A percentile compares a stretch with the other conserved stretches of the same genome.
Evolutionary conservation across 1,284 basidiomycete species (phyloP).

Genomic region (Ceratobasidium sp.): DNA sequence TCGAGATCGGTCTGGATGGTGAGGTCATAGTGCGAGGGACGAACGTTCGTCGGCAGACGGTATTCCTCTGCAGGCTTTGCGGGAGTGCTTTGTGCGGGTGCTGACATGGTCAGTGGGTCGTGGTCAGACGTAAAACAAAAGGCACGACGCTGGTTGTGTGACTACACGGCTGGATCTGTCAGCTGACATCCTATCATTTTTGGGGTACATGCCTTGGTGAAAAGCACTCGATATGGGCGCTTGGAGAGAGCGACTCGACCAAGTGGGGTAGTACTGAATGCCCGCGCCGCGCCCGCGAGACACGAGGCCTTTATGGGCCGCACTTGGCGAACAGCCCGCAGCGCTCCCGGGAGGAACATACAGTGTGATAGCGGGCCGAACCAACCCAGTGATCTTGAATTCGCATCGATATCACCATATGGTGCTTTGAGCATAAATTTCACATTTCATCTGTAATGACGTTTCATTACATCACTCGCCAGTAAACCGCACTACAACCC

Average conservation of each 20-base stretch:
- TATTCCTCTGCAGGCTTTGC: slow-evolving; percentile 55
- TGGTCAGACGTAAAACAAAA: slow-evolving; percentile 39
- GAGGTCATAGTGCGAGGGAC: slow-evolving; percentile 78
- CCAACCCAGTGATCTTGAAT: slow-evolving; percentile 9
- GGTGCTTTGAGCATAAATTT: slow-evolving; percentile 2
- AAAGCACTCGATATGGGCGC: neutral
- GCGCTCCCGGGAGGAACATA: slow-evolving; percentile 29
- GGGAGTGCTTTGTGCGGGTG: slow-evolving; percentile 13
- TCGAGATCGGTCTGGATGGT: slow-evolving; percentile 72
- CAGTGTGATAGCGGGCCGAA: neutral
- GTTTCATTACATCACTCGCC: slow-evolving; percentile 38
- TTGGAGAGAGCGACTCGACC: neutral
- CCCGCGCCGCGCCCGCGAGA: neutral
- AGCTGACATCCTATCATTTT: slow-evolving; percentile 24
- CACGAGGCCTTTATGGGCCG: slow-evolving; percentile 19
- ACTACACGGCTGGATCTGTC: slow-evolving; percentile 13
- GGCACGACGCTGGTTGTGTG: slow-evolving; percentile 17
- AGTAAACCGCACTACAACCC: slow-evolving; percentile 44
- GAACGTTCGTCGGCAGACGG: slow-evolving; percentile 77
- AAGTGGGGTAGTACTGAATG: neutral
- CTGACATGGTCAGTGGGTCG: slow-evolving; percentile 28
- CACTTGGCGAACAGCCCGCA: slow-evolving; percentile 7
- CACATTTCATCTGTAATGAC: neutral
- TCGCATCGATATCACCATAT: slow-evolving; percentile 15
- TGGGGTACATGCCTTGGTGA: slow-evolving; percentile 13